phyloP scores from a whole-genome alignment of 1,284 basidiomycete species.

The Cerioporus squamosus region DNA sequence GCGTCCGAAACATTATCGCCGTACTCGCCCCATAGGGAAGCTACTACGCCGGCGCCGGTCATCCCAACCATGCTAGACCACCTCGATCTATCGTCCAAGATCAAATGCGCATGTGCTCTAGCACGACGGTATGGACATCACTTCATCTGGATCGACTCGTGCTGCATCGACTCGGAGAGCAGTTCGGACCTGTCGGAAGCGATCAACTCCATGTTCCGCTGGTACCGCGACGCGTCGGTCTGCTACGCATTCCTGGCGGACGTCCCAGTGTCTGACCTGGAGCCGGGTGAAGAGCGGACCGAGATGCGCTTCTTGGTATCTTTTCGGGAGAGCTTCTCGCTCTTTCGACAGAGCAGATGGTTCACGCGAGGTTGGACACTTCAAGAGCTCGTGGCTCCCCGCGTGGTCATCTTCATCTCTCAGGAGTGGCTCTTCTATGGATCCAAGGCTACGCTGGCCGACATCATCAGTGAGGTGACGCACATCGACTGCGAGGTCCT shows the following conservation, averaged over 20 bases:
- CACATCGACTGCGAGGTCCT: not conserved
- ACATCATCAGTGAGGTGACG: conserved; percentile 1
- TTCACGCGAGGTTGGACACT: not conserved
- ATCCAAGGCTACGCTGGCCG: not conserved
- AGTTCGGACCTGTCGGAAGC: conserved; percentile 9
- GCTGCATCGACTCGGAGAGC: not conserved
- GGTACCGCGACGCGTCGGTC: conserved; percentile 3
- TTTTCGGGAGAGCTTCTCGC: no score
- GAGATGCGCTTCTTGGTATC: no score
- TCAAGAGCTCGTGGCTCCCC: not conserved
- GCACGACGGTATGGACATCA: no score
- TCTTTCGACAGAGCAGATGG: not conserved
- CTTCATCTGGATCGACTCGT: conserved; percentile 8
- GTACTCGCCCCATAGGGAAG: no score
- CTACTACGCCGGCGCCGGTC: no score
- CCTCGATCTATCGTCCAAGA: no score
- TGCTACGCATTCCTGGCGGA: conserved; percentile 6
- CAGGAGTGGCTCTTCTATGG: not conserved
- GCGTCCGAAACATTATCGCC: no score
- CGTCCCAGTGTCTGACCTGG: not conserved
- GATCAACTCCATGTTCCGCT: conserved; percentile 8
- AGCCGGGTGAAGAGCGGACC: no score
- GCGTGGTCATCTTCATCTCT: not conserved
- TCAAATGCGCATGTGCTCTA: no score
- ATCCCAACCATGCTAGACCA: no score